Evolutionary conservation across 352 stramenopile species (phyloP).

Genomic region (Pythium rhizo-oryzae): DNA sequence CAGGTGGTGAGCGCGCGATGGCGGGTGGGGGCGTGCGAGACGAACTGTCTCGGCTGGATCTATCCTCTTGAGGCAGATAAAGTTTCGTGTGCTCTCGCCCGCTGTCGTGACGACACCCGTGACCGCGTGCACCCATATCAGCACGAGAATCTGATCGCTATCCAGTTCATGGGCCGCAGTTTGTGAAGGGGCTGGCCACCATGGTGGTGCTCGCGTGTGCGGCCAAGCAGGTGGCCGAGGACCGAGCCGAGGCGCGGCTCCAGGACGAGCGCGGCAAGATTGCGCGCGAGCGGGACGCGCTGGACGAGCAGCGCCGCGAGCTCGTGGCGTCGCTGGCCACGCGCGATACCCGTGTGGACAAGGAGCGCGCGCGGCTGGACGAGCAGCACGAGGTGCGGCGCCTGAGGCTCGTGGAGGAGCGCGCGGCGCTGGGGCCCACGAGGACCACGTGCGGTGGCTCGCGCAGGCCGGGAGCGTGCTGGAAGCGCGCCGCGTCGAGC

Average conservation of each 20-base stretch:
- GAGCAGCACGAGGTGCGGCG: slow-evolving; percentile 57
- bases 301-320: slow-evolving; percentile 76
- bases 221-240: slow-evolving; percentile 44
- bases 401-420: slow-evolving; percentile 64
- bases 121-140: no score
- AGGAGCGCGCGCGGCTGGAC: slow-evolving; percentile 74
- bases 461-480: slow-evolving; percentile 48
- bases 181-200: no score
- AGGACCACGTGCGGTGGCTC: slow-evolving; percentile 55
- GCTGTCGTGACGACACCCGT: slow-evolving; percentile 47
- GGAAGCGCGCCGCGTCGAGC: slow-evolving; percentile 50
- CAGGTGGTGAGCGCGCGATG: no score
- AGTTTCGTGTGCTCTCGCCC: no score
- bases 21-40: no score
- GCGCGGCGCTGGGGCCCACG: slow-evolving; percentile 53
- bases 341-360: slow-evolving; percentile 56
- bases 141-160: no score
- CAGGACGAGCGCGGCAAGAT: slow-evolving; percentile 70
- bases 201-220: slow-evolving; percentile 39
- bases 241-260: slow-evolving; percentile 62
- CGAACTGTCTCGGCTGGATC: no score
- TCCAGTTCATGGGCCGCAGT: no score
- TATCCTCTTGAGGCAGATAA: no score
- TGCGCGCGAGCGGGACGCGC: slow-evolving; percentile 60
- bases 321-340: slow-evolving; percentile 57